These are phyloP conservation scores for Nannochloropsis granulata DNA, from an alignment of 108 stramenopile species.

Conservation along the genomic window DNA sequence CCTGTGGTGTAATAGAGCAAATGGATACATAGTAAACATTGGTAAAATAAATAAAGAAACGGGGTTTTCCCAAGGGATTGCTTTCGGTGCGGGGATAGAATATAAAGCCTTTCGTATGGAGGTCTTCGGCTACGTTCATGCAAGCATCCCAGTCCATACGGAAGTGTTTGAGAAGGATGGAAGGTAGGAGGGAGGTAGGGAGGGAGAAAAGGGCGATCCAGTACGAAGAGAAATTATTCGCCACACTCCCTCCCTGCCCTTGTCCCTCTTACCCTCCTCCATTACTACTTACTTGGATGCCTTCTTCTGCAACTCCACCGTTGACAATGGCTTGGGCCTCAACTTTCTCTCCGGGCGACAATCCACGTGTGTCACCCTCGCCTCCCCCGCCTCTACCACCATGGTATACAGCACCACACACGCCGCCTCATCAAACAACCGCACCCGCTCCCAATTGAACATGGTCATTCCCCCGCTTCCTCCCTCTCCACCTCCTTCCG, in stretches of 20 bases:
- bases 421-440: conserved; percentile 65
- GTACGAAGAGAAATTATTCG: not conserved
- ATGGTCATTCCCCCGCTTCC: not conserved
- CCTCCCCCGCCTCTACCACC: conserved; percentile 62
- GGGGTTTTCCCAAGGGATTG: conserved; percentile 24
- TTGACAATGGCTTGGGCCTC: conserved; percentile 81
- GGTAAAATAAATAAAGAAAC: not conserved
- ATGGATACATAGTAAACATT: no score
- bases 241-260: not conserved
- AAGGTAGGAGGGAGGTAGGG: not conserved
- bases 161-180: conserved; percentile 36
- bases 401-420: conserved; percentile 58
- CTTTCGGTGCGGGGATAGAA: conserved; percentile 95
- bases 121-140: conserved; percentile 83
- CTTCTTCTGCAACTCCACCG: conserved; percentile 92
- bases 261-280: not conserved
- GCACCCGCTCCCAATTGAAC: conserved; percentile 68
- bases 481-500: conserved; percentile 1
- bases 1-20: conserved; percentile 9
- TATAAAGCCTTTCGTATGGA: conserved; percentile 83
- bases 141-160: conserved; percentile 66
- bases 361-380: conserved; percentile 51
- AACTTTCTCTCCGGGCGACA: conserved; percentile 52
- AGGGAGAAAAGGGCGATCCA: not conserved
- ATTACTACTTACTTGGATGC: not conserved